These are phyloP conservation scores for Endotrypanum monterogeii DNA, from an alignment of 208 protist genomes.

Conservation along the genomic window DNA sequence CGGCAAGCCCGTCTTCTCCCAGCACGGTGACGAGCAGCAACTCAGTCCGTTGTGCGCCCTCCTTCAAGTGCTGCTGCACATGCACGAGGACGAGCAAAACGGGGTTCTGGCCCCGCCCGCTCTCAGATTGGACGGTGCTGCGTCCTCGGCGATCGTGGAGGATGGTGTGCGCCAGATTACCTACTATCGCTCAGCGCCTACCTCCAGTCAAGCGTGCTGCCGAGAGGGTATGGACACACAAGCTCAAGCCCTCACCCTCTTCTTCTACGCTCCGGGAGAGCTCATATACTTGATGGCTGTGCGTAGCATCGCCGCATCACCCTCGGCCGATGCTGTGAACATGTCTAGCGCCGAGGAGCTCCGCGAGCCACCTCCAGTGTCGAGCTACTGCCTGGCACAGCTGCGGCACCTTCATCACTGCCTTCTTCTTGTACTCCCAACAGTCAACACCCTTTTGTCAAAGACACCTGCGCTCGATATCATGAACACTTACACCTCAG, in stretches of 20 bases:
- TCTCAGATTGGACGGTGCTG: not conserved
- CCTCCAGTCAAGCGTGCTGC: not conserved
- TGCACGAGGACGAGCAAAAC: constrained; percentile 15
- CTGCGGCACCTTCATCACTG: constrained; percentile 55
- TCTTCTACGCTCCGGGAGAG: constrained; percentile 54
- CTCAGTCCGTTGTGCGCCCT: constrained; percentile 71
- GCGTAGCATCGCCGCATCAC: constrained; percentile 13
- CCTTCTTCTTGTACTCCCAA: constrained; percentile 62
- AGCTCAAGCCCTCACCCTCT: constrained; percentile 36
- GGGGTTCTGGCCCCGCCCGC: not conserved
- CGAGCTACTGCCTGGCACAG: constrained; percentile 38
- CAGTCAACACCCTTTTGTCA: constrained; percentile 47
- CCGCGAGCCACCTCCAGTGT: constrained; percentile 13
- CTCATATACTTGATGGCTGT: constrained; percentile 60
- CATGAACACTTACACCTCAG: constrained; percentile 48
- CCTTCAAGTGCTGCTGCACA: constrained; percentile 69
- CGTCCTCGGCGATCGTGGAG: not conserved
- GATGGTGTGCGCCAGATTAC: constrained; percentile 23
- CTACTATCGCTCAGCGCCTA: constrained; percentile 5
- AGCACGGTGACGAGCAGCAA: constrained; percentile 53
- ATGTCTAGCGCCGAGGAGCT: not conserved
- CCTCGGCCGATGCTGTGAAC: not conserved
- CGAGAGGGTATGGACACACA: not conserved
- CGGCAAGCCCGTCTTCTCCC: constrained; percentile 85
- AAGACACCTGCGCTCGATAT: constrained; percentile 58